Conservation (phyloP, 495 filamentous ascomycete species). For the Neurospora sp. region DNA sequence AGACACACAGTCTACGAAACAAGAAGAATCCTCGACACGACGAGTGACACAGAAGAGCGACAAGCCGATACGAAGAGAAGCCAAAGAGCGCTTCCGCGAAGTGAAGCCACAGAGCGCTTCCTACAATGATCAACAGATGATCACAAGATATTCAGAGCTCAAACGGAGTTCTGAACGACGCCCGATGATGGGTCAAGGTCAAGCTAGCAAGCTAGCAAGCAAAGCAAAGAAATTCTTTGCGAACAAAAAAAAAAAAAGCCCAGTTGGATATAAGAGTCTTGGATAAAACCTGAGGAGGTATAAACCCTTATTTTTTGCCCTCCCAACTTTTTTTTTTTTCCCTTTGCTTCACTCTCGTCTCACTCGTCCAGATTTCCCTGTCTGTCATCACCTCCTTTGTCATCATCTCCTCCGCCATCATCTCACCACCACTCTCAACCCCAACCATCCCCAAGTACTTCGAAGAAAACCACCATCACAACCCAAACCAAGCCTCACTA, state of each 20-base stretch:
- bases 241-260: not conserved
- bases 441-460: not conserved
- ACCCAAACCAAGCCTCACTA: constrained; percentile 28
- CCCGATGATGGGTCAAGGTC: not conserved
- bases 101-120: not conserved
- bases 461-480: constrained; percentile 8
- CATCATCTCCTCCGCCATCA: not conserved
- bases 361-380: too few relatives aligned
- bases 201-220: not conserved
- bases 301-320: not conserved
- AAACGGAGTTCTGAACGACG: not conserved
- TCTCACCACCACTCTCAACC: not conserved
- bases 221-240: not conserved
- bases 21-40: not conserved
- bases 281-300: not conserved
- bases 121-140: not conserved
- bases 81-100: too few relatives aligned
- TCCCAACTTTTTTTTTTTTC: fast-evolving
- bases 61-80: not conserved
- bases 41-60: not conserved
- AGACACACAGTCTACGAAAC: not conserved
- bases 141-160: not conserved
- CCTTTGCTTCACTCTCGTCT: not conserved
- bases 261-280: not conserved
- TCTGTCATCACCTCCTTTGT: too few relatives aligned